A percentile compares a stretch with the other conserved stretches of the same genome.
These are phyloP conservation scores for Yarrowia yakushimensis DNA, from an alignment of 805 yeast genomes.

Conservation along the genomic window DNA sequence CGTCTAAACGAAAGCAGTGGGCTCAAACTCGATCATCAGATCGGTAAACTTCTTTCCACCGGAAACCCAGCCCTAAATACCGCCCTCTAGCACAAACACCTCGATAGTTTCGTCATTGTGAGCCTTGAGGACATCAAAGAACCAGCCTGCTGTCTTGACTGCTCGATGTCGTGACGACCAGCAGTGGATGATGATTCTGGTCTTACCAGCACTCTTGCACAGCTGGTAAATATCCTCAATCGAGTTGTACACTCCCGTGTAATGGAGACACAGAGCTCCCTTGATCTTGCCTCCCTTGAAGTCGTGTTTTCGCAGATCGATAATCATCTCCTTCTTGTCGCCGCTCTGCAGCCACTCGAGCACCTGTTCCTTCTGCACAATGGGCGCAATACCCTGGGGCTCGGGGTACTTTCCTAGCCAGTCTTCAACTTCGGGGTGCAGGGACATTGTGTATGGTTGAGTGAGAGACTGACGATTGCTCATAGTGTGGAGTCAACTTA, in stretches of 20 bases:
- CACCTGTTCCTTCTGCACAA: constrained; percentile 29
- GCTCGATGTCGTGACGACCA: constrained; percentile 32
- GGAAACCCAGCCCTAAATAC: constrained; percentile 31
- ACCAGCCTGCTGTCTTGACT: constrained; percentile 30
- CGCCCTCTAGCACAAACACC: constrained; percentile 30
- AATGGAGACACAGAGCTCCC: constrained; percentile 29
- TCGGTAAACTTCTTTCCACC: constrained; percentile 31
- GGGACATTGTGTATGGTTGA: background rate
- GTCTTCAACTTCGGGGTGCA: constrained; percentile 23
- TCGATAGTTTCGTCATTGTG: constrained; percentile 27
- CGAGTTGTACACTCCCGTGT: constrained; percentile 27
- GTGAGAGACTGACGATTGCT: background rate
- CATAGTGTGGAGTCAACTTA: background rate
- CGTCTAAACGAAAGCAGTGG: constrained; percentile 4
- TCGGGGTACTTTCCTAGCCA: constrained; percentile 25
- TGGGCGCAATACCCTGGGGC: constrained; percentile 23
- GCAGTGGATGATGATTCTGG: constrained; percentile 30
- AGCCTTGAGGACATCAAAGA: constrained; percentile 29
- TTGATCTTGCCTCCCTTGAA: constrained; percentile 32
- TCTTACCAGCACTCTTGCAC: constrained; percentile 30
- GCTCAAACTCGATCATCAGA: constrained; percentile 32
- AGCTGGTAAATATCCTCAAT: constrained; percentile 29
- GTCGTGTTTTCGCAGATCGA: constrained; percentile 32
- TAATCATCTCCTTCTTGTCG: constrained; percentile 27
- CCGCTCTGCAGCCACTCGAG: constrained; percentile 26